Percentiles rank a stretch among this genome's conserved stretches.
These are phyloP conservation scores for Fusarium pseudocircinatum DNA, from an alignment of 2,329 filamentous ascomycete genomes.

Conservation along the genomic window DNA sequence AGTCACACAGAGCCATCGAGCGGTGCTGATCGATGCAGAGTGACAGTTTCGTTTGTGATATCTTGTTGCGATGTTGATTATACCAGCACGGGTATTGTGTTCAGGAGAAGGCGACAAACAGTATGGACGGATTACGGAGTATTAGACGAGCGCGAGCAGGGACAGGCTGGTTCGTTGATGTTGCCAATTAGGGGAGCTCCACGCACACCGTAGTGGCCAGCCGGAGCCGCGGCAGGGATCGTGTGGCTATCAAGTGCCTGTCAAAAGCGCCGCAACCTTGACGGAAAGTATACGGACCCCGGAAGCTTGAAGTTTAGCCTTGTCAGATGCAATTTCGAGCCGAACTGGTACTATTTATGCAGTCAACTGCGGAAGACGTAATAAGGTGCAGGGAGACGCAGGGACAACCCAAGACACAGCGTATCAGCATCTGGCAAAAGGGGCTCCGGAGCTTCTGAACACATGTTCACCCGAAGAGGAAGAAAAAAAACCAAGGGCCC, in stretches of 20 bases:
- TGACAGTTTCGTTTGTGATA: conserved; percentile 10
- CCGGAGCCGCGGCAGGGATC: conserved; percentile 27
- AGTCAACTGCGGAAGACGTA: conserved; percentile 23
- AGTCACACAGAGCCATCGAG: conserved; percentile 47
- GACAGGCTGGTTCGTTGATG: conserved; percentile 39
- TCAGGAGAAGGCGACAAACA: conserved; percentile 39
- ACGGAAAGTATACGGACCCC: conserved; percentile 5
- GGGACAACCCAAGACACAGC: conserved; percentile 18
- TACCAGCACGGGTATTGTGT: conserved; percentile 16
- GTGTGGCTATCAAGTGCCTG: conserved; percentile 3
- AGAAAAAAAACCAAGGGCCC: too few relatives aligned
- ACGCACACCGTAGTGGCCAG: conserved; percentile 32
- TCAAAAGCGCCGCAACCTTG: conserved; percentile 20
- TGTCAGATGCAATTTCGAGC: conserved; percentile 29
- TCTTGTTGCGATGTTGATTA: conserved; percentile 22
- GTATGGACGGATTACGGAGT: conserved; percentile 6
- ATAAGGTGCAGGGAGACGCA: conserved; percentile 25
- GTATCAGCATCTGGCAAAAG: conserved; percentile 32
- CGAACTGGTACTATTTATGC: conserved; percentile 24
- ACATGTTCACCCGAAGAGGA: conserved; percentile 2
- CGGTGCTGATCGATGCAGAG: conserved; percentile 20
- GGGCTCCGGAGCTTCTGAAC: conserved; percentile 23
- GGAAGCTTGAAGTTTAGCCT: conserved; percentile 9
- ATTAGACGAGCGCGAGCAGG: conserved; percentile 31
- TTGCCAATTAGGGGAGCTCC: conserved; percentile 42